phyloP scores from a whole-genome alignment of 1,284 basidiomycete species.

The Moniliophthora roreri region DNA sequence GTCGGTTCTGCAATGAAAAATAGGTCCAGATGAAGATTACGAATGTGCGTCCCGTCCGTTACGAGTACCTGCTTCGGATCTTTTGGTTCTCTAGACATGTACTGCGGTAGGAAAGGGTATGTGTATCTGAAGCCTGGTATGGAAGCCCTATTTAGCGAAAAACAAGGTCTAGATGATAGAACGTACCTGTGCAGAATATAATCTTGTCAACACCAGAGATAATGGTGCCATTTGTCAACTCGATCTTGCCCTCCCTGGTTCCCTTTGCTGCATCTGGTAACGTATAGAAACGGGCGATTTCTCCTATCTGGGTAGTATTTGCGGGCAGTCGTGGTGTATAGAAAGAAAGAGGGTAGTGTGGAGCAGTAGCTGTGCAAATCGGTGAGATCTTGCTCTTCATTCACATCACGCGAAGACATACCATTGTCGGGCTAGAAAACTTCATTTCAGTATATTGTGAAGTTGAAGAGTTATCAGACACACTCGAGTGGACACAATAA shows the following conservation, averaged over 20 bases:
- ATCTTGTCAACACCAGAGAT: slow-evolving; percentile 37
- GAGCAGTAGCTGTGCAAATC: slow-evolving; percentile 2
- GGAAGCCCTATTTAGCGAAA: background rate
- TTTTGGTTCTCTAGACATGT: slow-evolving; percentile 22
- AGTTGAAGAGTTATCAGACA: background rate
- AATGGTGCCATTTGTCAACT: slow-evolving; percentile 39
- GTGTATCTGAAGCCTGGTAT: slow-evolving; percentile 40
- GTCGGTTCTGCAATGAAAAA: slow-evolving; percentile 53
- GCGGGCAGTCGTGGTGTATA: slow-evolving; percentile 25
- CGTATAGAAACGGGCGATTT: slow-evolving; percentile 31
- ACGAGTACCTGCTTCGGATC: slow-evolving; percentile 36
- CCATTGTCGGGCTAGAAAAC: slow-evolving; percentile 8
- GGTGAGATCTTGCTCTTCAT: background rate
- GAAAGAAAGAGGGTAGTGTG: slow-evolving; percentile 8
- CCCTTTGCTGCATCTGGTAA: background rate
- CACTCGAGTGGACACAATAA: slow-evolving; percentile 37
- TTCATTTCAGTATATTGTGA: background rate
- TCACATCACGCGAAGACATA: slow-evolving; percentile 1
- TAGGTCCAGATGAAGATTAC: slow-evolving; percentile 42
- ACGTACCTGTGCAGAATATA: slow-evolving; percentile 37
- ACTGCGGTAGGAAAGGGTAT: slow-evolving; percentile 46
- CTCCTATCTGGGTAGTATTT: slow-evolving; percentile 29
- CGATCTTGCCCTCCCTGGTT: slow-evolving; percentile 31
- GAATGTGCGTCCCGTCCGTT: slow-evolving; percentile 45
- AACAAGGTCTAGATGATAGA: background rate